A percentile compares a stretch with the other conserved stretches of the same genome.
Conservation (phyloP, 2,329 filamentous ascomycete genomes). For the Kalmusia sp. region DNA sequence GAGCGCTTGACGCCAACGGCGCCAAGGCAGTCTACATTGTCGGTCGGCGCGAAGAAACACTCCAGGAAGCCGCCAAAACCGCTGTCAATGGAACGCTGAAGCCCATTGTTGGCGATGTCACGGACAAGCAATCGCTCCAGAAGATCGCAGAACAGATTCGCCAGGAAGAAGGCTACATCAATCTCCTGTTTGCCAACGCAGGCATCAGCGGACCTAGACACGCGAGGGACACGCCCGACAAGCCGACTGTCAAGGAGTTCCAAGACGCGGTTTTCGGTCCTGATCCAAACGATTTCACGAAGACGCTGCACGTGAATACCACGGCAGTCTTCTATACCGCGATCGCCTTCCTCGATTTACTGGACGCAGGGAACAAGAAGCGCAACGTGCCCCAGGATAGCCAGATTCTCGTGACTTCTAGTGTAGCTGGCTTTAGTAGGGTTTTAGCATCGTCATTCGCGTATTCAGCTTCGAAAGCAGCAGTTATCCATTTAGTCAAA, state of each 20-base stretch:
- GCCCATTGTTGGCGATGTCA: conserved; percentile 26
- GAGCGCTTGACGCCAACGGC: conserved; percentile 12
- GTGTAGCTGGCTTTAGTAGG: conserved; percentile 25
- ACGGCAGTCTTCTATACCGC: conserved; percentile 51
- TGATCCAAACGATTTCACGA: conserved; percentile 30
- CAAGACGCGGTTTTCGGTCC: background rate
- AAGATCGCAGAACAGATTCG: conserved; percentile 17
- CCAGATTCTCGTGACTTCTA: conserved; percentile 30
- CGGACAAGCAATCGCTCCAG: conserved; percentile 19
- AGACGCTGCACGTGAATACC: conserved; percentile 50
- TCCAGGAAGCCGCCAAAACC: conserved; percentile 3
- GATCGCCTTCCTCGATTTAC: conserved; percentile 50
- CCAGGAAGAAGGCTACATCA: conserved; percentile 22
- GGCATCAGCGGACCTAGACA: conserved; percentile 24
- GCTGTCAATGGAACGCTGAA: conserved; percentile 7
- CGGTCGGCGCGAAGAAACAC: conserved; percentile 8
- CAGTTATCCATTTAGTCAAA: conserved; percentile 58
- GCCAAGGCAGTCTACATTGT: conserved; percentile 14
- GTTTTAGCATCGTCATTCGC: conserved; percentile 22
- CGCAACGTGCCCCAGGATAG: conserved; percentile 18
- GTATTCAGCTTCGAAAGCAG: conserved; percentile 52
- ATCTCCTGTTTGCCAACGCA: conserved; percentile 33
- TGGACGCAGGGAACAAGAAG: conserved; percentile 49
- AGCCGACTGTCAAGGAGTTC: conserved; percentile 17
- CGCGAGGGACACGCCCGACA: conserved; percentile 22